Evolutionary conservation across 2,329 filamentous ascomycete species (phyloP), one percentile per base, ranked within the genome.

Genomic region (Chaetoscypha palmicola): DNA sequence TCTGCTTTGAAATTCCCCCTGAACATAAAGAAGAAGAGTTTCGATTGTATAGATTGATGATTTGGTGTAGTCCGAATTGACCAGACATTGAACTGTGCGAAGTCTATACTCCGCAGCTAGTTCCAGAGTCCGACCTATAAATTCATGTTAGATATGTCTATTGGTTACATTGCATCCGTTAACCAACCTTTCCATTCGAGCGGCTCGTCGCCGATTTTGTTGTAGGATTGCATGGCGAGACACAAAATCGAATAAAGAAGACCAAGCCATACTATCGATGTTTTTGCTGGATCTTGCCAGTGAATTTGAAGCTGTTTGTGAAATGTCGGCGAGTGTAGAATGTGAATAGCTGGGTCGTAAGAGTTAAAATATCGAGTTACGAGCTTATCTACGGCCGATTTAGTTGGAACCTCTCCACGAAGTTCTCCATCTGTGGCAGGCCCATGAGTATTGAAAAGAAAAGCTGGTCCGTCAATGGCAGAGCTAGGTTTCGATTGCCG

Each of bases 341-440:
- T 80, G 59, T 79, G 81, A 61, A 81, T 77, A n/a, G 76, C 73
- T 30, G 77, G 77, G 51, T 83, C 79, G 65, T 80, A 74, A 0
- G 85, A 91, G 61, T 91, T 91, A 70, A 97, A 96, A 61, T 94
- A 98, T 48, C 91, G 80, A 49, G 83, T 82, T 49, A 95, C 84
- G 14, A 97, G 72, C 19, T 87, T 81, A 57, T 95, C 79, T n/a
- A 92, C 83, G 19, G 81, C 84, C 28, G 85, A 80, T 60, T 89
- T 91, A 0, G 83, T 73, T 1, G 92, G 92, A 32, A 97, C 74
- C 38, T 83, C 80, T 21, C 82, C 77, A 49, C 94, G 76, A 9
- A 97, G 72, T 58, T 97, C 91, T 14, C 76, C 68, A 56, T 86
- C 84, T 31, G 81, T 81, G 10, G 83, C 81, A 8, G 81, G 76